Percentiles rank a stretch among this genome's conserved stretches.
Evolutionary conservation across 2,329 filamentous ascomycete genomes (phyloP).

Genomic region (Trichoderma koningiopsis): DNA sequence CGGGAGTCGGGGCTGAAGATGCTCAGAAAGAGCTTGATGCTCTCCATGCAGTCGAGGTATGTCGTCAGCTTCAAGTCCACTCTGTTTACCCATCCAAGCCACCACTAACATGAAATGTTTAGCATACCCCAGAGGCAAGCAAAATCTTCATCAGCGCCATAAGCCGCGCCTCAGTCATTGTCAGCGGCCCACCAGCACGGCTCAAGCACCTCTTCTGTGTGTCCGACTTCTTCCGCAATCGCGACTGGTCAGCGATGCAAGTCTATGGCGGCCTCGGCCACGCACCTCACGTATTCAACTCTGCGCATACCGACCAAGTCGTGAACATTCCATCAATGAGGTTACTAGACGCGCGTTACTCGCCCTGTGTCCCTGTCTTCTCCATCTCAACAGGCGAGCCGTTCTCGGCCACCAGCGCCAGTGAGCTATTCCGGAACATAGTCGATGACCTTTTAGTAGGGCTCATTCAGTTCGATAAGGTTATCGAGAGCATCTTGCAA

Average conservation of each 20-base stretch:
- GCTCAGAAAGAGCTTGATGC: constrained; percentile 44
- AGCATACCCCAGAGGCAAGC: background rate
- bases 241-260: constrained; percentile 35
- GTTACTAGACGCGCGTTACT: background rate
- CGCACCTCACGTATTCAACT: constrained; percentile 43
- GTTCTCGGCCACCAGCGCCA: background rate
- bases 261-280: constrained; percentile 45
- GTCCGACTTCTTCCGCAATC: constrained; percentile 23
- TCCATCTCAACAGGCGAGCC: background rate
- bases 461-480: background rate
- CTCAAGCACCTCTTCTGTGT: constrained; percentile 36
- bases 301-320: background rate
- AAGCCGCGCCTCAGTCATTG: constrained; percentile 38
- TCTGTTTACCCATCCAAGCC: background rate
- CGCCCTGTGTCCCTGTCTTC: background rate
- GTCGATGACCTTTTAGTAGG: background rate
- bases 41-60: background rate
- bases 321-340: background rate
- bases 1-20: constrained; percentile 35
- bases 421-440: background rate
- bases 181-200: constrained; percentile 42
- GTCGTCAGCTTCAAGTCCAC: background rate
- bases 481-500: background rate
- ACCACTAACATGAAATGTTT: background rate
- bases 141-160: constrained; percentile 47